Percentiles rank a stretch among this genome's conserved stretches.
These are phyloP conservation scores for Verticillium alfalfae DNA, from an alignment of 2,329 filamentous ascomycete species.

Conservation along the genomic window DNA sequence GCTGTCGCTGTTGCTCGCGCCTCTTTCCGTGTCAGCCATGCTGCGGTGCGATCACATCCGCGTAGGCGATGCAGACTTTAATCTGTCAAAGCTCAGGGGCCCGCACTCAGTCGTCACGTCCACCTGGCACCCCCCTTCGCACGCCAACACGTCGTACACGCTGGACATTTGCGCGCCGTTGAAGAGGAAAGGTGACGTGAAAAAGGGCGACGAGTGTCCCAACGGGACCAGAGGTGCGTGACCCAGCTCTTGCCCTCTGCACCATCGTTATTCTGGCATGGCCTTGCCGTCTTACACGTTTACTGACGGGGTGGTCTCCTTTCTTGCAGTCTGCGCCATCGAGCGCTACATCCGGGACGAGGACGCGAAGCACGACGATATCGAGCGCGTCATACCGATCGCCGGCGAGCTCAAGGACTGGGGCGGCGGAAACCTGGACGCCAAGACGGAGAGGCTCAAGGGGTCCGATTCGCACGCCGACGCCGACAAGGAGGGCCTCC, in stretches of 20 bases:
- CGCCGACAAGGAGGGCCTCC: conserved; percentile 64
- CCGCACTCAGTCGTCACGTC: conserved; percentile 63
- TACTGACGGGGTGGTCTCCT: conserved; percentile 2
- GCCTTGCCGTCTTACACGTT: neutral
- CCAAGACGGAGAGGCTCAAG: conserved; percentile 61
- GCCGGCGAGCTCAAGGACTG: conserved; percentile 62
- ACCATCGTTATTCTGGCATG: too few relatives aligned
- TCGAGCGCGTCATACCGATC: conserved; percentile 62
- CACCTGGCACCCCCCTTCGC: conserved; percentile 43
- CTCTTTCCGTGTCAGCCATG: conserved; percentile 36
- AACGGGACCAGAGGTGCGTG: conserved; percentile 60
- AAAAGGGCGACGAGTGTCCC: conserved; percentile 58
- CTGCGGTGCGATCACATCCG: conserved; percentile 59
- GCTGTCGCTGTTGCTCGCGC: conserved; percentile 27
- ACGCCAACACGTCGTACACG: conserved; percentile 74
- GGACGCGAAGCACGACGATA: conserved; percentile 37
- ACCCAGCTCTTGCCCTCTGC: neutral
- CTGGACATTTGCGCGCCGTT: conserved; percentile 70
- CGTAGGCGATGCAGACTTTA: conserved; percentile 54
- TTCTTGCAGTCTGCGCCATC: conserved; percentile 67
- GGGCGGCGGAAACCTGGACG: conserved; percentile 57
- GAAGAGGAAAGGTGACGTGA: conserved; percentile 51
- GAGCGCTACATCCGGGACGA: conserved; percentile 48
- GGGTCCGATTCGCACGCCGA: conserved; percentile 59
- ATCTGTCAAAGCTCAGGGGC: conserved; percentile 59